Conservation (phyloP, 2,329 filamentous ascomycete species). For the Talaromyces atroroseus region DNA sequence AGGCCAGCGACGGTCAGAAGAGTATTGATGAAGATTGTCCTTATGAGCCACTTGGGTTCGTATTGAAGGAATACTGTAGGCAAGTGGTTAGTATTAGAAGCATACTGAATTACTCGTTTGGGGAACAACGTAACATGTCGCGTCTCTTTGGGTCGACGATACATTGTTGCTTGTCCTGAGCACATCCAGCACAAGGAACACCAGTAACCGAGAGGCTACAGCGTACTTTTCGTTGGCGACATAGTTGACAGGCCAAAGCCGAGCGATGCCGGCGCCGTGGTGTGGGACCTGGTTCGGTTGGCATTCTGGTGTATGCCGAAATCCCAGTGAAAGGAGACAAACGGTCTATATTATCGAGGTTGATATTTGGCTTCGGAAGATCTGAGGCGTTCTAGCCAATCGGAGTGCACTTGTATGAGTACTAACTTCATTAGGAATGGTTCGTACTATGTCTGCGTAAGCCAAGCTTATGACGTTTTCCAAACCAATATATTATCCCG, state of each 20-base stretch:
- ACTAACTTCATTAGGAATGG: too few species aligned
- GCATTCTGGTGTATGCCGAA: not conserved
- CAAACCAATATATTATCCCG: too few species aligned
- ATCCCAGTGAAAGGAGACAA: too few species aligned
- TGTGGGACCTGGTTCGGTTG: not conserved
- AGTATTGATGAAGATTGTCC: not conserved
- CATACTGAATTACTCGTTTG: too few species aligned
- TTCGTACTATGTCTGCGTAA: too few species aligned
- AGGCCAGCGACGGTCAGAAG: not conserved
- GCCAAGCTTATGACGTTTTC: too few species aligned
- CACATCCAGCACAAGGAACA: slow-evolving; percentile 21
- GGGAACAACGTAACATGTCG: not conserved
- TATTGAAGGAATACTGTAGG: not conserved
- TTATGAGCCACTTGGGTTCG: not conserved
- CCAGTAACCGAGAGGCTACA: slow-evolving; percentile 22
- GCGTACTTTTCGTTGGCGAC: slow-evolving; percentile 22
- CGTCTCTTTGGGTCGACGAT: slow-evolving; percentile 15
- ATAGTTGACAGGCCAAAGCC: slow-evolving; percentile 17
- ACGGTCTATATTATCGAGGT: too few species aligned
- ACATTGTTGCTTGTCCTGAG: slow-evolving; percentile 24
- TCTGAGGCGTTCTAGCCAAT: too few species aligned
- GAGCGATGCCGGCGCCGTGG: slow-evolving; percentile 3
- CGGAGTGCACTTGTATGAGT: too few species aligned
- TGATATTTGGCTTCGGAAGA: too few species aligned
- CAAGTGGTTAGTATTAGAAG: not conserved